phyloP scores from a whole-genome alignment of 305 asterid genomes.

The Coffea humblotiana region DNA sequence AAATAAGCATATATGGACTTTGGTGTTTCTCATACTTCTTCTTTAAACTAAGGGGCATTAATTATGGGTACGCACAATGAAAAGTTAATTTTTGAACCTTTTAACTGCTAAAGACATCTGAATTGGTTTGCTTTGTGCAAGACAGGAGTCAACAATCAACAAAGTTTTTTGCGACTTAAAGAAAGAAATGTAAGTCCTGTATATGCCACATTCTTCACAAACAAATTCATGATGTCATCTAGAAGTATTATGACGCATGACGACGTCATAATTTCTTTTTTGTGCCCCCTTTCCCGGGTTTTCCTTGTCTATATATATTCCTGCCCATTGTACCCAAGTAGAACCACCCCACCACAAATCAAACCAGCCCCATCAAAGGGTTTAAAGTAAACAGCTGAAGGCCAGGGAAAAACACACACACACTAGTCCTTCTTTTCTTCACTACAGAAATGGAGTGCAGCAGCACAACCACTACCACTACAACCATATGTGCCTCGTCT shows the following conservation, averaged over 20 bases:
- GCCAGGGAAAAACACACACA: not conserved
- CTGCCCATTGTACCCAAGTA: not conserved
- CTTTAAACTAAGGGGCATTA: not conserved
- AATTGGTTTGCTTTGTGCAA: constrained; percentile 13
- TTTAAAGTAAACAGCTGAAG: not conserved
- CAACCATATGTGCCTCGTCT: constrained; percentile 7
- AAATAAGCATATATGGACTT: not conserved
- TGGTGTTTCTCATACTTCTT: not conserved
- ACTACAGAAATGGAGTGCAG: constrained; percentile 18
- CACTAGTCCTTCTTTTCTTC: no score
- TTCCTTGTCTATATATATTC: constrained; percentile 14
- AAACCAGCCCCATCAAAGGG: not conserved
- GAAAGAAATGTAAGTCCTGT: not conserved
- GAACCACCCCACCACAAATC: not conserved
- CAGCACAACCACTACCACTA: not conserved
- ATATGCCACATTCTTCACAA: not conserved
- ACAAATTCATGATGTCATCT: not conserved
- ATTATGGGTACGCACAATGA: not conserved
- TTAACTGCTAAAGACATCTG: constrained; percentile 1
- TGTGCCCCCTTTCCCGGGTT: not conserved
- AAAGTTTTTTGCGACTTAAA: not conserved
- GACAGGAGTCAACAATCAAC: constrained; percentile 22
- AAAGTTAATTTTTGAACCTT: not conserved
- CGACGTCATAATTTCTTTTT: not conserved
- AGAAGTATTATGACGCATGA: not conserved